These are phyloP conservation scores for Fusarium newnesense DNA, from an alignment of 2,329 filamentous ascomycete species.

Conservation along the genomic window DNA sequence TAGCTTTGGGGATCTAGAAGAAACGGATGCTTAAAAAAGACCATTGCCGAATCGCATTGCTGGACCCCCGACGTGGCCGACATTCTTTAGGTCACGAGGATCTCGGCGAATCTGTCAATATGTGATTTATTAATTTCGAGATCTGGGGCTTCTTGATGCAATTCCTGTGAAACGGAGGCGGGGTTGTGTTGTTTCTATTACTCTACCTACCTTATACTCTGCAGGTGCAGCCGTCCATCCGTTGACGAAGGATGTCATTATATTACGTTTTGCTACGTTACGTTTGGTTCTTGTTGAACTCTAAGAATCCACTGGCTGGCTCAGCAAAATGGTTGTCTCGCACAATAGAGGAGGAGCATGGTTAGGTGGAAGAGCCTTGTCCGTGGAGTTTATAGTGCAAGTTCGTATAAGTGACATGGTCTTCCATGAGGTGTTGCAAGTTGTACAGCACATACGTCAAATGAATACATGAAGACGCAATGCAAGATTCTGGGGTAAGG, in stretches of 20 bases:
- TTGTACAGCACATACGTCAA: slow-evolving; percentile 24
- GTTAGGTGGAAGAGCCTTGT: slow-evolving; percentile 25
- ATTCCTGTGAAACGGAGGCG: slow-evolving; percentile 25
- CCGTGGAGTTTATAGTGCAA: slow-evolving; percentile 22
- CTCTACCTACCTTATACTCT: slow-evolving; percentile 32
- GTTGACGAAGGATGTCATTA: slow-evolving; percentile 17
- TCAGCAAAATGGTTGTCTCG: slow-evolving; percentile 14
- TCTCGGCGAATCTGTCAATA: slow-evolving; percentile 25
- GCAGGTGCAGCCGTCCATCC: slow-evolving; percentile 35
- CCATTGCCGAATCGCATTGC: slow-evolving; percentile 40
- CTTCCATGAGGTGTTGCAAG: not conserved
- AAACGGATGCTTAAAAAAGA: not conserved
- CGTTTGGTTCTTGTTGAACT: slow-evolving; percentile 17
- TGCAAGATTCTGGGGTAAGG: slow-evolving; percentile 4
- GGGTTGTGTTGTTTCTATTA: slow-evolving; percentile 42
- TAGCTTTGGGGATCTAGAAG: slow-evolving; percentile 9
- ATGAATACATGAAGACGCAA: slow-evolving; percentile 19
- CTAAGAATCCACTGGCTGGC: slow-evolving; percentile 2
- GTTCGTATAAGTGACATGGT: slow-evolving; percentile 10
- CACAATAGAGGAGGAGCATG: not conserved
- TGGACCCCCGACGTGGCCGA: slow-evolving; percentile 20
- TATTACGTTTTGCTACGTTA: slow-evolving; percentile 44
- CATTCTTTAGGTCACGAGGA: slow-evolving; percentile 31
- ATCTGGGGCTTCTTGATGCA: slow-evolving; percentile 18
- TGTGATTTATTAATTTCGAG: slow-evolving; percentile 7